Conservation (phyloP, 306 rosid genomes). For the Abrus pulchellus region DNA sequence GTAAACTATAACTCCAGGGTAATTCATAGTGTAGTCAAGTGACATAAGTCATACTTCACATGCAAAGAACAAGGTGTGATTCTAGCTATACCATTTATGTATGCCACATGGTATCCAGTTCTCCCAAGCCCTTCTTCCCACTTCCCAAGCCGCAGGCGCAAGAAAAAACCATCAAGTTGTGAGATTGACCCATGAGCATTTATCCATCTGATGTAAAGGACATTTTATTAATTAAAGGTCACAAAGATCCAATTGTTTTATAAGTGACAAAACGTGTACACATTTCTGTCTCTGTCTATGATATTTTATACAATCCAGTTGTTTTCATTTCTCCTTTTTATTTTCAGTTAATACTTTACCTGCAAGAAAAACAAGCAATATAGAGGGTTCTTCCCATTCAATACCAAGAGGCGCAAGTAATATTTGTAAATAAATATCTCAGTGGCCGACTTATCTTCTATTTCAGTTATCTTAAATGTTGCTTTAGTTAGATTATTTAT, state of each 20-base stretch:
- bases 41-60: constrained; percentile 13
- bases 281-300: neutral
- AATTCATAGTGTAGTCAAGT: neutral
- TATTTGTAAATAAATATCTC: neutral
- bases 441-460: neutral
- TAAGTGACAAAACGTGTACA: constrained; percentile 13
- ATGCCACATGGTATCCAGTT: constrained; percentile 88
- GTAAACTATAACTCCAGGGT: neutral
- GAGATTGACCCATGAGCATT: constrained; percentile 58
- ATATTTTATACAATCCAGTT: neutral
- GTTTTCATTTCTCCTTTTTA: neutral
- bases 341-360: neutral
- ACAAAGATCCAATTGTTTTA: constrained; percentile 21
- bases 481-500: neutral
- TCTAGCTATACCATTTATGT: constrained; percentile 72
- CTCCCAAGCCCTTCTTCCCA: constrained; percentile 87
- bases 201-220: constrained; percentile 71
- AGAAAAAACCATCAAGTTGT: constrained; percentile 80
- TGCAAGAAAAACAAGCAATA: neutral
- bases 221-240: constrained; percentile 44
- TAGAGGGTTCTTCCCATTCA: constrained; percentile 4
- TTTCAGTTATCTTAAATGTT: neutral
- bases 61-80: constrained; percentile 32
- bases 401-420: neutral
- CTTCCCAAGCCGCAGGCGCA: constrained; percentile 91